Base-by-base conservation (phyloP, 768 basidiomycete genomes). In the Gyrodon lividus region DNA sequence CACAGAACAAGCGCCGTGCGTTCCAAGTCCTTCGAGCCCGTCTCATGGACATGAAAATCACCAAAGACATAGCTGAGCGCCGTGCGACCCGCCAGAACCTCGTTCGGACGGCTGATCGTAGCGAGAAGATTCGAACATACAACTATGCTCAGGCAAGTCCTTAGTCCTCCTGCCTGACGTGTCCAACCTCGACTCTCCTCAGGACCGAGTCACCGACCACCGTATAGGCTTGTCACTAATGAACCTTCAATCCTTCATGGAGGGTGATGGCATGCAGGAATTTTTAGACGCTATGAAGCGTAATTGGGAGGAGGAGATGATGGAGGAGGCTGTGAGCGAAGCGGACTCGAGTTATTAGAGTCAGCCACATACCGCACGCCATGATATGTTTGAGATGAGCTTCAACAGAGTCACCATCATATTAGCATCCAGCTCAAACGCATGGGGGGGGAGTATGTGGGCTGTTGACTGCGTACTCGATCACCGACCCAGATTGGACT, bases 111-210 rank as follows among this genome's bases (percentile, higher is more conserved):
- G 86, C 85, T 2, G 93, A 95, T 63, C 75, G 97, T 19, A 92
- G 91, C 59, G 94, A 98, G 63, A 98, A 98, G 67, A 89, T 98
- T 51, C 75, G 97, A 54, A 98, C 97, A 4, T 98, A 98, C 70
- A 98, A 97, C 61, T 95, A 86, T 67, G 82, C 92, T 1, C 93
- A 94, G 77, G 92, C 80, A 43, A 34, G 55, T 48, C 6, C 19
- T 48, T 33, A 19, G n/a, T 3, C 19, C 37, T 16, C 12, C 13
- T 23, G 24, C 34, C 43, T 35, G 7, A 20, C 19, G 39, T 16
- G 6, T 43, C 49, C 38, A 55, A 37, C 16, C n/a, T 10, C 38
- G 28, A 43, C 13, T 44, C 20, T 28, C 46, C 7, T 28, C 58
- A 96, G 87, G 92, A 93, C 56, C 86, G 94, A 9, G 83, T 98